Base-by-base conservation (phyloP, 2,329 filamentous ascomycete genomes). In the Helotiales sp. region DNA sequence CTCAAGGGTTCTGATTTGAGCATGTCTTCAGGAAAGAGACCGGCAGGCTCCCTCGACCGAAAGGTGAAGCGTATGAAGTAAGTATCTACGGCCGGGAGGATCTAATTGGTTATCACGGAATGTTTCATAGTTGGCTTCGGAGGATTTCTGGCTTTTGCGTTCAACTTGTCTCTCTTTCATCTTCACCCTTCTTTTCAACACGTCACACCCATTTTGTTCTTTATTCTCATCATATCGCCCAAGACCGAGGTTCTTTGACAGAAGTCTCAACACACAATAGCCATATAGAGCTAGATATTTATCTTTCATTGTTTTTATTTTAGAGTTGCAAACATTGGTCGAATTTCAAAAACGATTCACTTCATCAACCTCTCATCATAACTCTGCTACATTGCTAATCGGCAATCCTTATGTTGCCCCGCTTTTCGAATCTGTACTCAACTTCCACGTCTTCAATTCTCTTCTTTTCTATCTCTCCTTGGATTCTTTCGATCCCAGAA, bases 21-120 rank as follows among this genome's bases (percentile, higher is more conserved):
- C 28, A 37, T 57, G 6, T 59, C 68, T 24, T 61, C 64, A 13
- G 65, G 70, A 22, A 74, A 77, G 66, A 72, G 74, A 54, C 66
- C 70, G 58, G 71, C 70, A 17, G 69, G 68, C 28, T 58, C 69
- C n/a, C 55, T 69, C 30, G 72, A 75, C 17, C 70, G 72, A 49
- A 71, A 70, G 30, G 69, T 55, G 47, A 75, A 74, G 54, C 68
- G 72, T 50, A 76, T 75, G 74, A 76, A 74, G 69, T 77, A 71
- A 65, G 22, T 43, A 6, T 45, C 24, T 55, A 60, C 61, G 61
- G 26, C 26, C 13, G 61, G 40, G 30, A 52, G 34, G 59, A 50
- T 50, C 8, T 63, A 62, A 52, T 52, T 30, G 30, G 22, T 50
- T 63, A 26, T 37, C 20, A 11, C 2, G 54, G 32, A 10, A 37